Percentiles rank a stretch among this genome's conserved stretches.
These are phyloP conservation scores for Neurospora crassa DNA, from an alignment of 2,329 filamentous ascomycete species.

Conservation along the genomic window DNA sequence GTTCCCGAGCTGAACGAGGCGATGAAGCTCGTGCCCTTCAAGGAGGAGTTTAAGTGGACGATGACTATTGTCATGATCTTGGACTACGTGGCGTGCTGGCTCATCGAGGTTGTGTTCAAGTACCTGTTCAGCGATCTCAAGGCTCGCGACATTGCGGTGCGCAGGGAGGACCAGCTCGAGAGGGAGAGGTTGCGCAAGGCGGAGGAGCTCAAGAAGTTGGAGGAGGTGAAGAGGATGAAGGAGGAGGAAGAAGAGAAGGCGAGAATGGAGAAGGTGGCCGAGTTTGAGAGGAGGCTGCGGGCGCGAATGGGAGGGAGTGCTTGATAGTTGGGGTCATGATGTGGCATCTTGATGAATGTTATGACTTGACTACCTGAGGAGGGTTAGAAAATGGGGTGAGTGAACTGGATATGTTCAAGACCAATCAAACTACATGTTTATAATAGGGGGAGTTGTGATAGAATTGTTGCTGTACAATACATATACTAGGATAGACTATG, in stretches of 20 bases:
- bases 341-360: conserved; percentile 9
- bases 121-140: conserved; percentile 78
- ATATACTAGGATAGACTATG: not conserved
- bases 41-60: conserved; percentile 75
- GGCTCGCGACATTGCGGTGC: conserved; percentile 84
- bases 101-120: conserved; percentile 84
- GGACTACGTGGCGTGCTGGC: conserved; percentile 79
- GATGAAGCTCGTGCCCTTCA: conserved; percentile 87
- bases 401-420: conserved; percentile 7
- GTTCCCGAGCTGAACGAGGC: conserved; percentile 90
- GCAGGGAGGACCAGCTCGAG: conserved; percentile 77
- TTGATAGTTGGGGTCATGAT: conserved; percentile 38
- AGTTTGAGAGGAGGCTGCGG: conserved; percentile 46
- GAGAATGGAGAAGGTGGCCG: conserved; percentile 42
- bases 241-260: conserved; percentile 9
- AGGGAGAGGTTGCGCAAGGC: conserved; percentile 62
- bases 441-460: not conserved
- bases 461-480: not conserved
- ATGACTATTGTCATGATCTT: conserved; percentile 78
- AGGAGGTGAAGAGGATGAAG: conserved; percentile 42
- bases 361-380: not conserved
- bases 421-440: not conserved
- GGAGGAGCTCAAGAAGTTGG: conserved; percentile 40
- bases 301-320: conserved; percentile 31
- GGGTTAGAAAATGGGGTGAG: not conserved